phyloP scores from a whole-genome alignment of 306 rosid genomes.

The Carpinus fangiana region DNA sequence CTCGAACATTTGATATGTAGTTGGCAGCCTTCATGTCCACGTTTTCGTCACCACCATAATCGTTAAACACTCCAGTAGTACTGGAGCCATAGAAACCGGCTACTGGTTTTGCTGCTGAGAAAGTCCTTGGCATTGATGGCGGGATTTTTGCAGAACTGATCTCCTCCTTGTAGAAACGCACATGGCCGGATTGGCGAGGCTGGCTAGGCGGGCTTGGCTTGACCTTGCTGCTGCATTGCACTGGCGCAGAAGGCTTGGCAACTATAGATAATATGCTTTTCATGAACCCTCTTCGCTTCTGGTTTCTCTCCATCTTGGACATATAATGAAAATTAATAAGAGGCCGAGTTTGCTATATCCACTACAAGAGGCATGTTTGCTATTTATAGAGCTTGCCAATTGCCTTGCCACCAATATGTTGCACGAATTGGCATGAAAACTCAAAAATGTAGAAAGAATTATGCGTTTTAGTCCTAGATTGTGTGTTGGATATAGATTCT shows the following conservation, averaged over 20 bases:
- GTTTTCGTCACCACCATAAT: constrained; percentile 20
- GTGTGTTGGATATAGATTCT: constrained; percentile 4
- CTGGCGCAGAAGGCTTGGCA: constrained; percentile 4
- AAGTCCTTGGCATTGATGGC: neutral
- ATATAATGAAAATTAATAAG: neutral
- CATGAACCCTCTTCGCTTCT: constrained; percentile 30
- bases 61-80: neutral
- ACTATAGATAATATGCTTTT: constrained; percentile 14
- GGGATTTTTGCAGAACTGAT: neutral
- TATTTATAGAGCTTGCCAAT: neutral
- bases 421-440: neutral
- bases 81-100: neutral
- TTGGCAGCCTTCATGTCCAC: constrained; percentile 29
- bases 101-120: neutral
- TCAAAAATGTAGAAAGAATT: neutral
- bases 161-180: neutral
- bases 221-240: neutral
- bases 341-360: neutral
- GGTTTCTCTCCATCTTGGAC: constrained; percentile 27
- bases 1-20: constrained; percentile 28
- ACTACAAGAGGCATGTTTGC: neutral
- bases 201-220: constrained; percentile 16
- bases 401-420: neutral
- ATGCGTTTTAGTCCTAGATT: neutral
- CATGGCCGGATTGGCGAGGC: neutral